Evolutionary conservation across 2,329 filamentous ascomycete species (phyloP).

Genomic region (Botrytis aclada): DNA sequence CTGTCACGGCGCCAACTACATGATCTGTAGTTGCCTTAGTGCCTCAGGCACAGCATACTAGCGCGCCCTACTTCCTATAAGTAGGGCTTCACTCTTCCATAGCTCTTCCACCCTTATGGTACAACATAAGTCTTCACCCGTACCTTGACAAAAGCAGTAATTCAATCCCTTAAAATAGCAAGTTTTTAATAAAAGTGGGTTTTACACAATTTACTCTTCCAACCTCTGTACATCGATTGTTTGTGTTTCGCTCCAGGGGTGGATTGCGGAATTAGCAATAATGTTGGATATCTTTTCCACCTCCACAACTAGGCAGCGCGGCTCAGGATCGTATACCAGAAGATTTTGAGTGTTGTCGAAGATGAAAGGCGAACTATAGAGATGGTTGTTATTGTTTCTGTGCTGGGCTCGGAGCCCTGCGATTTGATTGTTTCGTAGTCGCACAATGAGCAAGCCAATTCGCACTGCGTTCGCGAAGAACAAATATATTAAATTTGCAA

Average conservation of each 20-base stretch:
- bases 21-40: too few species aligned
- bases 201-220: too few species aligned
- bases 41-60: too few species aligned
- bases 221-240: too few species aligned
- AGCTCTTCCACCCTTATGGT: too few species aligned
- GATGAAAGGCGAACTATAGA: background rate
- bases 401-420: background rate
- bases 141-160: too few species aligned
- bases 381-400: background rate
- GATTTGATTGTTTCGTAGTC: background rate
- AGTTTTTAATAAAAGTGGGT: too few species aligned
- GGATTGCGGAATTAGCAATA: background rate
- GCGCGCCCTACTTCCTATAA: too few species aligned
- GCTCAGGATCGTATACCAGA: background rate
- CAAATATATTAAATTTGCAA: background rate
- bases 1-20: too few species aligned
- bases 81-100: too few species aligned
- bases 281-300: background rate
- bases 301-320: background rate
- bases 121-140: too few species aligned
- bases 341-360: background rate
- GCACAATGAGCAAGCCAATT: background rate
- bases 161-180: too few species aligned
- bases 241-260: background rate
- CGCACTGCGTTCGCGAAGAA: background rate